Conservation (phyloP, 305 asterid genomes). For the Plantago coronopus region DNA sequence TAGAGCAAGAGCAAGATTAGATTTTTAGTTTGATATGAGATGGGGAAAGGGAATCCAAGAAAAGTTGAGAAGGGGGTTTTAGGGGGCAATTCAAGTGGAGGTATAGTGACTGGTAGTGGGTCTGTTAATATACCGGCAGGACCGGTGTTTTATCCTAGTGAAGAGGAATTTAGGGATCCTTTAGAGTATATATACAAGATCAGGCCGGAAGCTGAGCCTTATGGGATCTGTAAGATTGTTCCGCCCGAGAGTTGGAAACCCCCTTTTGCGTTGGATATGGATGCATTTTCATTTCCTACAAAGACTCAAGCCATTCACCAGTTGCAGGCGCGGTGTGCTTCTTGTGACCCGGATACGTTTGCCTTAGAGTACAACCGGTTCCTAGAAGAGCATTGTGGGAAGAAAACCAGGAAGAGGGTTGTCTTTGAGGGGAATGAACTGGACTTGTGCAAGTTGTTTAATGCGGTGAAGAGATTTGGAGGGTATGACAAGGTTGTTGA, state of each 20-base stretch:
- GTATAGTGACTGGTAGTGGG: constrained; percentile 37
- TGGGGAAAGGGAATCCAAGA: constrained; percentile 80
- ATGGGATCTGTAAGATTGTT: constrained; percentile 88
- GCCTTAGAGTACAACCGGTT: constrained; percentile 69
- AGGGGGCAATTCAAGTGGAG: constrained; percentile 44
- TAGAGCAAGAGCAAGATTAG: constrained; percentile 3
- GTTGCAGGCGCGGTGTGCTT: constrained; percentile 78
- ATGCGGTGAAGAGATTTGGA: constrained; percentile 83
- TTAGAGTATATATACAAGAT: constrained; percentile 79
- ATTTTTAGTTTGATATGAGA: constrained; percentile 25
- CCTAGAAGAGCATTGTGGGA: constrained; percentile 78
- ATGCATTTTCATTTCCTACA: constrained; percentile 72
- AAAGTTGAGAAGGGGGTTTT: constrained; percentile 68
- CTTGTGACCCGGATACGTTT: constrained; percentile 85
- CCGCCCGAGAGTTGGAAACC: constrained; percentile 86
- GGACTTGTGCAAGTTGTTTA: constrained; percentile 81
- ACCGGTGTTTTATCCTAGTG: constrained; percentile 82
- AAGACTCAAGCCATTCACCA: constrained; percentile 93
- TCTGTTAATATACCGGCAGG: constrained; percentile 67
- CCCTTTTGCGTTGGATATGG: constrained; percentile 75
- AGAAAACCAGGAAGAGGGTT: constrained; percentile 67
- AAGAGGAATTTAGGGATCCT: constrained; percentile 90
- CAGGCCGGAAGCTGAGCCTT: constrained; percentile 94
- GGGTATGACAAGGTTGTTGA: constrained; percentile 70
- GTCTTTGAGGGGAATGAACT: constrained; percentile 78